Evolutionary conservation across 2,329 filamentous ascomycete genomes (phyloP).

Genomic region (Exophiala spinifera): DNA sequence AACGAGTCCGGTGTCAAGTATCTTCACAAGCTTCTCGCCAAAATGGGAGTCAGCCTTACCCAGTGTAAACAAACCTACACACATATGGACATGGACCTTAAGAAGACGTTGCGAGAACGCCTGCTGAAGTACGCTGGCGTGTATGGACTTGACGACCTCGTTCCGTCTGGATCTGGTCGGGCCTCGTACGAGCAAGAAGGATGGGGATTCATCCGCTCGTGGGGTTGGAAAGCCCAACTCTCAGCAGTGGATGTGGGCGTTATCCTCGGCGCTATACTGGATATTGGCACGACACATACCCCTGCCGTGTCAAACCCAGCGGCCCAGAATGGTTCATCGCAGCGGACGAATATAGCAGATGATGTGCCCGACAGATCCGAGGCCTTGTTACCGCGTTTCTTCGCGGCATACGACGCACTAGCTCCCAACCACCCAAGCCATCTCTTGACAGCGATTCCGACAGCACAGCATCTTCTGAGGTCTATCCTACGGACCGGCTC

Average conservation of each 20-base stretch:
- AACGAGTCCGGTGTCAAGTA: slow-evolving; percentile 83
- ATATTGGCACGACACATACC: slow-evolving; percentile 61
- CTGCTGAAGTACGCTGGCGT: slow-evolving; percentile 87
- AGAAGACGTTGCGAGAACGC: slow-evolving; percentile 78
- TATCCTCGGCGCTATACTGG: slow-evolving; percentile 83
- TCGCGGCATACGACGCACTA: slow-evolving; percentile 58
- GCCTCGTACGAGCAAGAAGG: slow-evolving; percentile 76
- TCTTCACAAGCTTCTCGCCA: slow-evolving; percentile 88
- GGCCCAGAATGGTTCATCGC: slow-evolving; percentile 14
- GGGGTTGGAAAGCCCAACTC: slow-evolving; percentile 94
- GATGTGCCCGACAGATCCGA: slow-evolving; percentile 25
- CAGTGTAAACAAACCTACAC: slow-evolving; percentile 96
- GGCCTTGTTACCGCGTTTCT: slow-evolving; percentile 49
- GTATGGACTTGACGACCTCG: slow-evolving; percentile 90
- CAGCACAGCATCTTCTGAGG: slow-evolving; percentile 83
- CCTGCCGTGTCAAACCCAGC: neutral
- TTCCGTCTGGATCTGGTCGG: slow-evolving; percentile 71
- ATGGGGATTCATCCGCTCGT: slow-evolving; percentile 95
- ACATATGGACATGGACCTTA: slow-evolving; percentile 98
- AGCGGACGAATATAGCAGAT: slow-evolving; percentile 16
- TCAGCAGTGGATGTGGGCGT: slow-evolving; percentile 94
- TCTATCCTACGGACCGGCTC: slow-evolving; percentile 93
- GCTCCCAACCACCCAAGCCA: slow-evolving; percentile 41
- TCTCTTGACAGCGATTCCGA: slow-evolving; percentile 73
- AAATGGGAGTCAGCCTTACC: slow-evolving; percentile 92